Evolutionary conservation across 805 yeast species (phyloP).

Genomic region (Cyberlindnera maritima): DNA sequence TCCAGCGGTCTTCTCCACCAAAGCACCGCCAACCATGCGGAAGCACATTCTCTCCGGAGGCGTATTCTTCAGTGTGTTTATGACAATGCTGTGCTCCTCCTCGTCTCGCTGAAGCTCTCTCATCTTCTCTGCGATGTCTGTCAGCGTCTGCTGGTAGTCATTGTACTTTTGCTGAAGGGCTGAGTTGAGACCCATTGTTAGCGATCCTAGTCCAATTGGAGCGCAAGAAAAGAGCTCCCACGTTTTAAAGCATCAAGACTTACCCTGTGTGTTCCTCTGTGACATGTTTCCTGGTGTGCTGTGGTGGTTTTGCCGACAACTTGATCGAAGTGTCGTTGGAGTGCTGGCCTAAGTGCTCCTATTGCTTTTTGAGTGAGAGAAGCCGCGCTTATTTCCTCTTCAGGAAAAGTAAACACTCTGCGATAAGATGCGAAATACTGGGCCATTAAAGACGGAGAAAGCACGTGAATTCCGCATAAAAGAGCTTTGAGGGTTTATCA

Average conservation of each 20-base stretch:
- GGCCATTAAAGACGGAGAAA: too few species aligned
- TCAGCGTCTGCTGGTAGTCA: slow-evolving; percentile 47
- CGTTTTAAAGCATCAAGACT: not conserved
- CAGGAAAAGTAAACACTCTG: not conserved
- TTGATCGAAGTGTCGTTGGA: not conserved
- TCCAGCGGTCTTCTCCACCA: slow-evolving; percentile 78
- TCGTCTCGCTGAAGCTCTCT: slow-evolving; percentile 47
- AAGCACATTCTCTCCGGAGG: slow-evolving; percentile 72
- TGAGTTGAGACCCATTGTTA: not conserved
- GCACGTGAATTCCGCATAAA: too few species aligned
- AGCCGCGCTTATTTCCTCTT: not conserved
- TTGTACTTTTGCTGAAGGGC: slow-evolving; percentile 48
- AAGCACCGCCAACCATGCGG: slow-evolving; percentile 92
- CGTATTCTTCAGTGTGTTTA: slow-evolving; percentile 51
- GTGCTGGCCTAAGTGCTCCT: not conserved
- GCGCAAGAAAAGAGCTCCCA: too few species aligned
- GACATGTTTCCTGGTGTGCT: slow-evolving; percentile 7
- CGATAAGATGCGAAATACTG: not conserved
- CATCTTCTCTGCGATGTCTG: slow-evolving; percentile 43
- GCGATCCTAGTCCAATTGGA: not conserved
- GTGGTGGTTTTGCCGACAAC: not conserved
- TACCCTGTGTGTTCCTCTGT: slow-evolving; percentile 12
- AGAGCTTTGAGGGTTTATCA: too few species aligned
- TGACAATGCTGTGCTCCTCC: slow-evolving; percentile 50
- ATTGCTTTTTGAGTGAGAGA: not conserved